Percentiles rank a stretch among this genome's conserved stretches.
Conservation (phyloP, 225 moss, liverwort and hornwort genomes). For the Pleurozium schreberi region DNA sequence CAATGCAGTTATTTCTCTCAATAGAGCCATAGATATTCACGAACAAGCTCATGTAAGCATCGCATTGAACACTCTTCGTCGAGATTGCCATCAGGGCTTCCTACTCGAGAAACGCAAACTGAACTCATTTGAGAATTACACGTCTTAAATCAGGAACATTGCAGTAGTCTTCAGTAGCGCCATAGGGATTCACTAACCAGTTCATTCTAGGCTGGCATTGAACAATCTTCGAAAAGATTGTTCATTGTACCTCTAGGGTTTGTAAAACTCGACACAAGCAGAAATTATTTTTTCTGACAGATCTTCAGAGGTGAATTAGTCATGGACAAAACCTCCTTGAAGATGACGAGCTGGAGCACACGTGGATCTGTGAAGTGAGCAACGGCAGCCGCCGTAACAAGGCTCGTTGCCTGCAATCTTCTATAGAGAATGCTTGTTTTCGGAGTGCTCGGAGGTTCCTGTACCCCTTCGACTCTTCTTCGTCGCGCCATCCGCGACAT, state of each 20-base stretch:
- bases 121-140: not conserved
- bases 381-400: slow-evolving; percentile 29
- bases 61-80: not conserved
- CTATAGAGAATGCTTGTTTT: slow-evolving; percentile 6
- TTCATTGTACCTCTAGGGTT: not conserved
- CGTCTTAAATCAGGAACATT: not conserved
- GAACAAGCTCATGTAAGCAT: not conserved
- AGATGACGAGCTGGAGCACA: slow-evolving; percentile 27
- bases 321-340: slow-evolving; percentile 24
- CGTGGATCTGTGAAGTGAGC: slow-evolving; percentile 22
- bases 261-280: not conserved
- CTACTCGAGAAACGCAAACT: not conserved
- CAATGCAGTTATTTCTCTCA: not conserved
- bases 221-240: not conserved
- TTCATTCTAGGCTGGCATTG: not conserved
- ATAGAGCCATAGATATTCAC: not conserved
- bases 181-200: not conserved
- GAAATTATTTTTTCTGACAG: not conserved
- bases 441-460: not conserved
- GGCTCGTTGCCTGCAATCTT: slow-evolving; percentile 19
- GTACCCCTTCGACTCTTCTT: not conserved
- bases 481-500: not conserved
- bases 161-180: not conserved
- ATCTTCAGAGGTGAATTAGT: not conserved
- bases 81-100: not conserved